Conservation (phyloP, 1,284 basidiomycete genomes). For the Ganoderma sinense region DNA sequence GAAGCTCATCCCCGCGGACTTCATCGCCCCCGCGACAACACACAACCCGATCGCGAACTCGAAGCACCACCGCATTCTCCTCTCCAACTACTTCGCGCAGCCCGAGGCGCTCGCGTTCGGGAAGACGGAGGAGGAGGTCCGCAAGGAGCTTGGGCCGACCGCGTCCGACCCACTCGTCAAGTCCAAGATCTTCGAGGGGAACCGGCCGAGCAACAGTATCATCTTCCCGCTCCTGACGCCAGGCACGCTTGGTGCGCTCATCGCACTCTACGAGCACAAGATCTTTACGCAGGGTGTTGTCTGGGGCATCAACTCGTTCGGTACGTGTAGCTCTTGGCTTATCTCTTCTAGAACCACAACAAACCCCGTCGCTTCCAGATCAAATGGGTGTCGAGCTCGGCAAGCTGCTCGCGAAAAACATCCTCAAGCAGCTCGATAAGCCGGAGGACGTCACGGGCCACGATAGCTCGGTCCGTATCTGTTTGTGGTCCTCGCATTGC, state of each 20-base stretch:
- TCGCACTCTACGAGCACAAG: conserved; percentile 98
- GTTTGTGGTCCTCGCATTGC: neutral
- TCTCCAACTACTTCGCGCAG: conserved; percentile 99
- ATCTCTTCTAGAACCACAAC: neutral
- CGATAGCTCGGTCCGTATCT: conserved; percentile 83
- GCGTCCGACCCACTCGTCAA: conserved; percentile 89
- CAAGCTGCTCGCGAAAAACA: conserved; percentile 96
- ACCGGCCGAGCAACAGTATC: conserved; percentile 97
- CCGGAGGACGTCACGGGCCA: conserved; percentile 90
- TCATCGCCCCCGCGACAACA: conserved; percentile 93
- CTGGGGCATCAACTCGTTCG: conserved; percentile 99
- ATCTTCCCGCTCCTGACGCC: conserved; percentile 95
- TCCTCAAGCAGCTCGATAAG: conserved; percentile 85
- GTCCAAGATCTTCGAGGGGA: conserved; percentile 98
- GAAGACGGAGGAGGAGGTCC: conserved; percentile 92
- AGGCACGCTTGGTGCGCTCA: conserved; percentile 84
- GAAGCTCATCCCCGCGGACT: conserved; percentile 93
- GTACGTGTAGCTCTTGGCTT: conserved; percentile 47
- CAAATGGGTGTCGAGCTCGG: conserved; percentile 98
- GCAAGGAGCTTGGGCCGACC: conserved; percentile 77
- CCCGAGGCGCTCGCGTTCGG: conserved; percentile 98
- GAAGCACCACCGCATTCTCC: conserved; percentile 96
- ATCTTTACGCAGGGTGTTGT: conserved; percentile 97
- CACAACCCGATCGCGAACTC: conserved; percentile 90
- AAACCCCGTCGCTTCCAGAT: conserved; percentile 50